Percentiles rank a stretch among this genome's conserved stretches.
phyloP scores from a whole-genome alignment of 2,329 filamentous ascomycete genomes.

The Penicillium sp. region DNA sequence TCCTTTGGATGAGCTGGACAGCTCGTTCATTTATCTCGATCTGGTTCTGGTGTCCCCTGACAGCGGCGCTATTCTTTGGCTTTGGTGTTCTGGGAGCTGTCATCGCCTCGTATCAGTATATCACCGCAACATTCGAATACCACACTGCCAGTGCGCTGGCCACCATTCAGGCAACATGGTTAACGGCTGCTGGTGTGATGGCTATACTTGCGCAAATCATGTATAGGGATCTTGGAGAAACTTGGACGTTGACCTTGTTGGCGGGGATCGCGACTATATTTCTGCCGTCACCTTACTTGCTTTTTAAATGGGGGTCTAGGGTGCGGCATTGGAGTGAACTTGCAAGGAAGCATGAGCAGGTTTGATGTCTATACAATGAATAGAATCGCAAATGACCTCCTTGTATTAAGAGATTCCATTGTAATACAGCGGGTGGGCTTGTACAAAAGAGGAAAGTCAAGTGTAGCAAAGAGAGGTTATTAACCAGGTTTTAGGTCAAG shows the following conservation, averaged over 20 bases:
- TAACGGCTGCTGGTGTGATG: constrained; percentile 42
- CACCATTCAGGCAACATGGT: constrained; percentile 11
- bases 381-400: too few relatives aligned
- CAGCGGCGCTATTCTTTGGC: constrained; percentile 6
- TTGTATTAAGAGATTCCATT: too few relatives aligned
- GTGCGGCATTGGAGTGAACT: constrained; percentile 26
- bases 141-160: constrained; percentile 16
- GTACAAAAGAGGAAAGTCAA: too few relatives aligned
- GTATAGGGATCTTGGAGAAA: constrained; percentile 48
- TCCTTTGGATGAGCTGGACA: constrained; percentile 68
- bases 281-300: constrained; percentile 53
- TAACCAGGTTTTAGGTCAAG: too few relatives aligned
- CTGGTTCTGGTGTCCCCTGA: constrained; percentile 50
- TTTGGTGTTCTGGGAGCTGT: constrained; percentile 12
- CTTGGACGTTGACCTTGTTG: constrained; percentile 50
- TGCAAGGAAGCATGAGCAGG: constrained; percentile 12
- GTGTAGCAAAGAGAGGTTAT: too few relatives aligned
- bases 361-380: background rate
- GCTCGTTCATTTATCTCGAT: constrained; percentile 51
- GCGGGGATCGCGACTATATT: constrained; percentile 45
- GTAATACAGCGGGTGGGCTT: too few relatives aligned
- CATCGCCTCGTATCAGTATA: constrained; percentile 18
- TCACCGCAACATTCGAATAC: constrained; percentile 17
- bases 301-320: constrained; percentile 39
- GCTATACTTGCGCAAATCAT: constrained; percentile 42